Evolutionary conservation across 495 filamentous ascomycete species (phyloP).

Genomic region (Beverwykella pulmonaria): DNA sequence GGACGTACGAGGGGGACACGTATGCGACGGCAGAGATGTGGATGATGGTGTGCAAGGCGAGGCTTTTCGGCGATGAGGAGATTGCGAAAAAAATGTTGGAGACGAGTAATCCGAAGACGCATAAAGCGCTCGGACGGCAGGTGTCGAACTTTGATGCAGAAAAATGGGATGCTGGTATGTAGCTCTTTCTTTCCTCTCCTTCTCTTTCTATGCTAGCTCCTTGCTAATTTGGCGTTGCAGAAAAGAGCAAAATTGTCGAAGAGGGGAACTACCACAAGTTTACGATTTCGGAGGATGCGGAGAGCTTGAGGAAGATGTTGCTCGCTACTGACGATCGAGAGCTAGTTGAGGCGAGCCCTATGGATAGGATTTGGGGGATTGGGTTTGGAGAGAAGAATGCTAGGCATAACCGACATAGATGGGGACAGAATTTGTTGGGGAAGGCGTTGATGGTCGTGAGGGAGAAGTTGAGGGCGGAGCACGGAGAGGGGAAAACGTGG

Average conservation of each 20-base stretch:
- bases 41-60: constrained; percentile 50
- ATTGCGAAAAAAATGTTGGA: constrained; percentile 44
- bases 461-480: constrained; percentile 47
- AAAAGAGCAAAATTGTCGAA: constrained; percentile 60
- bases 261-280: constrained; percentile 66
- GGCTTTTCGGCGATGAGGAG: constrained; percentile 45
- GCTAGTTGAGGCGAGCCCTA: constrained; percentile 62
- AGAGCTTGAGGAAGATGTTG: constrained; percentile 50
- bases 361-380: constrained; percentile 68
- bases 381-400: constrained; percentile 60
- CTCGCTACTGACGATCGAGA: constrained; percentile 61
- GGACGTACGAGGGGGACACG: constrained; percentile 40
- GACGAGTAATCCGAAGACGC: constrained; percentile 43
- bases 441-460: constrained; percentile 59
- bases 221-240: constrained; percentile 26
- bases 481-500: too few relatives aligned
- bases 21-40: constrained; percentile 49
- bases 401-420: constrained; percentile 50
- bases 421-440: constrained; percentile 71
- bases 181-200: neutral
- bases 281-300: constrained; percentile 45
- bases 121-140: constrained; percentile 60
- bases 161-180: constrained; percentile 54
- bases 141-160: constrained; percentile 58
- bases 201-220: neutral